These are phyloP conservation scores for Suillus paluster DNA, from an alignment of 768 basidiomycete species.

Conservation along the genomic window DNA sequence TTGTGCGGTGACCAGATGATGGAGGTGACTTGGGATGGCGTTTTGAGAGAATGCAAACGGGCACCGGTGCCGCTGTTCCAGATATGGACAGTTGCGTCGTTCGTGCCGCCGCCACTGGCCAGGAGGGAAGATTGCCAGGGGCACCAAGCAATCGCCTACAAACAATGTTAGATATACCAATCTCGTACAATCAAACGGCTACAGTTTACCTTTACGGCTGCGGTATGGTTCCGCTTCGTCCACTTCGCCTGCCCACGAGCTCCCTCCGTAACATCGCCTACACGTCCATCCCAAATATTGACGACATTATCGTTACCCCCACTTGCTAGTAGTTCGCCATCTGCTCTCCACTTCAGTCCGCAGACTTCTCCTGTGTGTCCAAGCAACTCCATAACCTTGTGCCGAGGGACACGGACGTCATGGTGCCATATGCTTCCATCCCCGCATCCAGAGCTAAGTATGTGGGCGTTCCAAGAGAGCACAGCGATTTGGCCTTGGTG, in stretches of 20 bases:
- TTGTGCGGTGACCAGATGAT: slow-evolving; percentile 85
- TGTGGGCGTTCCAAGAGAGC: slow-evolving; percentile 86
- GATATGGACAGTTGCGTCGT: slow-evolving; percentile 87
- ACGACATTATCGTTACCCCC: slow-evolving; percentile 99
- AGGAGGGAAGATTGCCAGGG: slow-evolving; percentile 94
- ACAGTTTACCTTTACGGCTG: slow-evolving; percentile 73
- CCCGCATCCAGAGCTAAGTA: slow-evolving; percentile 86
- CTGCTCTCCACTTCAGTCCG: slow-evolving; percentile 85
- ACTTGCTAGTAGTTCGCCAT: slow-evolving; percentile 89
- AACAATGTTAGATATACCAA: slow-evolving; percentile 3
- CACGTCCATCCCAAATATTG: slow-evolving; percentile 93
- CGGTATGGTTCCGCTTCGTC: slow-evolving; percentile 91
- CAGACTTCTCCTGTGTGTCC: slow-evolving; percentile 95
- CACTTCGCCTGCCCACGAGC: slow-evolving; percentile 74
- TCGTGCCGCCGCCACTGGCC: slow-evolving; percentile 93
- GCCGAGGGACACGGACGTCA: slow-evolving; percentile 85
- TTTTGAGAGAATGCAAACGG: slow-evolving; percentile 83
- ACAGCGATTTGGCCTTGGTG: slow-evolving; percentile 85
- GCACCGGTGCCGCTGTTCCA: slow-evolving; percentile 95
- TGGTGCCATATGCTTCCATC: slow-evolving; percentile 98
- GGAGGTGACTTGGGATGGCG: slow-evolving; percentile 91
- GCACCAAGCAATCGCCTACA: slow-evolving; percentile 92
- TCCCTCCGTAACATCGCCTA: slow-evolving; percentile 53
- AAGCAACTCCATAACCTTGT: slow-evolving; percentile 88
- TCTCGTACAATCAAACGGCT: background rate